These are phyloP conservation scores for Mrakia blollopis DNA, from an alignment of 768 basidiomycete genomes.

Conservation along the genomic window DNA sequence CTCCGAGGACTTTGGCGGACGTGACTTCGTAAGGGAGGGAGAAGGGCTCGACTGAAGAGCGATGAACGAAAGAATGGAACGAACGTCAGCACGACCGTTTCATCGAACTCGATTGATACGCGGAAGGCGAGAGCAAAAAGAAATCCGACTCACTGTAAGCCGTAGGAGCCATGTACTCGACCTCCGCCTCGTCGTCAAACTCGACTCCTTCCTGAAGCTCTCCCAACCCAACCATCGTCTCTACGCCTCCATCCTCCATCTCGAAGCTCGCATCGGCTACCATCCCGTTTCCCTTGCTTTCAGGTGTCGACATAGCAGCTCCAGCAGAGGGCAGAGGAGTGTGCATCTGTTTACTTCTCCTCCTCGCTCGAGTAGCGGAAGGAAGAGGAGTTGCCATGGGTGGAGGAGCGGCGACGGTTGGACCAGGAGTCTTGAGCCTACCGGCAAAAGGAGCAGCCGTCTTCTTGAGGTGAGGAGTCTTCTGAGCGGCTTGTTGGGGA, in stretches of 20 bases:
- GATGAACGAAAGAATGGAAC: neutral
- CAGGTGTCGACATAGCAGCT: neutral
- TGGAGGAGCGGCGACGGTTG: neutral
- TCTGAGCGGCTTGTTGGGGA: neutral
- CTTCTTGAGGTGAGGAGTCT: neutral
- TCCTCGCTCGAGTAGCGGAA: neutral
- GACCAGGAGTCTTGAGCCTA: neutral
- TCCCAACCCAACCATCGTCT: slow-evolving; percentile 1
- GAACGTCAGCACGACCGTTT: neutral
- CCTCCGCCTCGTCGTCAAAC: neutral
- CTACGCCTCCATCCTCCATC: slow-evolving; percentile 5
- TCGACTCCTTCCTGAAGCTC: neutral
- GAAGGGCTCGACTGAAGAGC: slow-evolving; percentile 5
- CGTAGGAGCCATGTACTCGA: slow-evolving; percentile 15
- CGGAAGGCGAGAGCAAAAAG: no score
- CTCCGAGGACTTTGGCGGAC: slow-evolving; percentile 7
- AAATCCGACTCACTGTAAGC: neutral
- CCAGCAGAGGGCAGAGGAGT: neutral
- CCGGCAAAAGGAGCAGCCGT: neutral
- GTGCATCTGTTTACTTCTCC: slow-evolving; percentile 5
- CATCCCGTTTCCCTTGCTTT: slow-evolving; percentile 2
- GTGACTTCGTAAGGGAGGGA: slow-evolving; percentile 16
- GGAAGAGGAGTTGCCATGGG: slow-evolving; percentile 5
- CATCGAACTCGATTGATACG: neutral
- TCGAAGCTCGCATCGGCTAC: slow-evolving; percentile 5